A percentile compares a stretch with the other conserved stretches of the same genome.
Conservation (phyloP, 306 rosid species). For the Prinsepia uniflora region DNA sequence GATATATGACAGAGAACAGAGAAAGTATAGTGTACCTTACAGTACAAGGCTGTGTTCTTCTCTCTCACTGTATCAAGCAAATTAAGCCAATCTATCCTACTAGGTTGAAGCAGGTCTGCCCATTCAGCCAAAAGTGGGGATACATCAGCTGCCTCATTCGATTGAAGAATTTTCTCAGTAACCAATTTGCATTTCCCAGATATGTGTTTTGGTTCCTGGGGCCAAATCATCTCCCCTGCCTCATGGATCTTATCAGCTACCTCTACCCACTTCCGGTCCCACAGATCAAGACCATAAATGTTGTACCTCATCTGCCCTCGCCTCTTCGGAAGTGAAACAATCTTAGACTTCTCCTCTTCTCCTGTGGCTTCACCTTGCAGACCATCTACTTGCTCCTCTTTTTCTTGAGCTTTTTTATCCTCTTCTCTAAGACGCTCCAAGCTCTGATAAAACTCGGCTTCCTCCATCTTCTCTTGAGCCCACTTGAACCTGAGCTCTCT, state of each 20-base stretch:
- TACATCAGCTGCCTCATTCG: conserved; percentile 47
- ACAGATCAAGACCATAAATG: conserved; percentile 83
- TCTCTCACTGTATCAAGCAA: conserved; percentile 66
- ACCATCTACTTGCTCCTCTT: conserved; percentile 16
- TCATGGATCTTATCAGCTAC: conserved; percentile 71
- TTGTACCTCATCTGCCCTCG: conserved; percentile 66
- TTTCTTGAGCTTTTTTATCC: conserved; percentile 26
- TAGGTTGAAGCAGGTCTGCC: conserved; percentile 72
- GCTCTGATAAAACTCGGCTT: conserved; percentile 59
- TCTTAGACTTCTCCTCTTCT: conserved; percentile 31
- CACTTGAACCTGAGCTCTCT: conserved; percentile 89
- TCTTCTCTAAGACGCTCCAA: conserved; percentile 52
- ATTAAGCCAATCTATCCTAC: conserved; percentile 64
- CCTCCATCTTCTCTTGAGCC: conserved; percentile 92
- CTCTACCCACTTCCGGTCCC: conserved; percentile 74
- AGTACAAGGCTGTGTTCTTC: conserved; percentile 43
- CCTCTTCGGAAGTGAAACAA: conserved; percentile 76
- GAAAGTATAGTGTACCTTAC: conserved; percentile 49
- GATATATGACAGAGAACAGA: neutral
- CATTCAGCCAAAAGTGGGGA: conserved; percentile 61
- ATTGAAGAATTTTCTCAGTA: conserved; percentile 46
- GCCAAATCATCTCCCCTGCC: conserved; percentile 56
- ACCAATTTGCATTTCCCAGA: conserved; percentile 66
- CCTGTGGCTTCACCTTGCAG: conserved; percentile 14
- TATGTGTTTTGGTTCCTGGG: conserved; percentile 60